These are phyloP conservation scores for Platanthera zijinensis DNA, from an alignment of 106 monocot species.

Conservation along the genomic window DNA sequence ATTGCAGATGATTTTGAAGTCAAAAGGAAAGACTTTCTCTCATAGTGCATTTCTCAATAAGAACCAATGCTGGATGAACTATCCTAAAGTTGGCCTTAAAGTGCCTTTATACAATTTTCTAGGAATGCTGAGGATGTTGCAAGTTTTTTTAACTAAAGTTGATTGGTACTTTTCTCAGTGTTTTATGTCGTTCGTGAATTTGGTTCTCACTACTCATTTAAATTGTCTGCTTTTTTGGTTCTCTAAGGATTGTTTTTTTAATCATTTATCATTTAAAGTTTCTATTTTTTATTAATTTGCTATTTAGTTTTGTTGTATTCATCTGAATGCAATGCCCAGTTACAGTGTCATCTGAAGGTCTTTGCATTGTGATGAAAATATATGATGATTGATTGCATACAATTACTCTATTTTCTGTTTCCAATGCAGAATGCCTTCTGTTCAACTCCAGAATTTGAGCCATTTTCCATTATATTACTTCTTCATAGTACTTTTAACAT, in stretches of 20 bases:
- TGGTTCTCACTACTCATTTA: too few species aligned
- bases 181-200: too few species aligned
- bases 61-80: not conserved
- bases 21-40: slow-evolving; percentile 46
- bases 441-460: slow-evolving; percentile 78
- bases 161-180: not conserved
- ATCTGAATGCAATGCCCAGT: too few species aligned
- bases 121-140: not conserved
- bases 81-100: not conserved
- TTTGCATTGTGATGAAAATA: not conserved
- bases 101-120: not conserved
- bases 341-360: too few species aligned
- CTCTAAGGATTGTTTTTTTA: too few species aligned
- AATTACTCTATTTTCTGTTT: slow-evolving; percentile 1
- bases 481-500: slow-evolving; percentile 16
- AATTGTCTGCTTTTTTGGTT: too few species aligned
- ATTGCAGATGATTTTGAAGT: slow-evolving; percentile 35
- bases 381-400: slow-evolving; percentile 3
- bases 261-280: too few species aligned
- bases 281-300: too few species aligned
- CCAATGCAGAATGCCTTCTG: slow-evolving; percentile 58
- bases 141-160: slow-evolving; percentile 1
- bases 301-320: too few species aligned
- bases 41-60: not conserved
- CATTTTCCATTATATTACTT: slow-evolving; percentile 69